These are phyloP conservation scores for Exophiala alcalophila DNA, from an alignment of 2,329 filamentous ascomycete genomes.

Conservation along the genomic window DNA sequence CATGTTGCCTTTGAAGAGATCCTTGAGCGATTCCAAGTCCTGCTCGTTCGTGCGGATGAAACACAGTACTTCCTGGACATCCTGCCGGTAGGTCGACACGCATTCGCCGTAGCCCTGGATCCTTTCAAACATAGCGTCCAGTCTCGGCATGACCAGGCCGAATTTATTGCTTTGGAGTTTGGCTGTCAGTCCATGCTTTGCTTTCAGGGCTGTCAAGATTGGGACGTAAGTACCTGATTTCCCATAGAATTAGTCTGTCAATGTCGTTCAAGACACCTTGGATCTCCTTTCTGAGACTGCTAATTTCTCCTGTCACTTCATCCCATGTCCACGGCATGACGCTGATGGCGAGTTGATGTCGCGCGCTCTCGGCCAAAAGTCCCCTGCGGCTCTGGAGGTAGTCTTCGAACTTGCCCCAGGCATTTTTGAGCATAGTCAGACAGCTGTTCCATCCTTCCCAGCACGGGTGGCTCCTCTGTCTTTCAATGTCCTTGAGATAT, in stretches of 20 bases:
- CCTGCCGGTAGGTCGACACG: conserved; percentile 1
- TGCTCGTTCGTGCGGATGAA: background rate
- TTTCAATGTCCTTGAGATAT: background rate
- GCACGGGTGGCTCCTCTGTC: background rate
- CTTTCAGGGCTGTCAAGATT: background rate
- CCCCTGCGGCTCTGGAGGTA: background rate
- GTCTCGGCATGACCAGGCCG: background rate
- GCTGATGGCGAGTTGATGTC: background rate
- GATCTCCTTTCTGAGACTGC: background rate
- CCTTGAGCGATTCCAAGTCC: background rate
- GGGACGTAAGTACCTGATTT: background rate
- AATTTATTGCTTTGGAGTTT: background rate
- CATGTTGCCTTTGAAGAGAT: background rate
- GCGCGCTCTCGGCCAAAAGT: background rate
- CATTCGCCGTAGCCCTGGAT: background rate
- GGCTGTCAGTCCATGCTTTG: background rate
- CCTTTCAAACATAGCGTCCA: conserved; percentile 2
- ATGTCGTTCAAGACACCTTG: background rate
- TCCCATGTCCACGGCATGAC: background rate
- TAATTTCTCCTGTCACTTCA: background rate
- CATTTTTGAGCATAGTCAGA: background rate
- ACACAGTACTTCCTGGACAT: conserved; percentile 1
- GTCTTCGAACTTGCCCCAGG: conserved; percentile 1
- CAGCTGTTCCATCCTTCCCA: background rate
- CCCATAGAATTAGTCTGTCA: background rate